Base-by-base conservation (phyloP, 768 basidiomycete species). In the Lactarius vividus region DNA sequence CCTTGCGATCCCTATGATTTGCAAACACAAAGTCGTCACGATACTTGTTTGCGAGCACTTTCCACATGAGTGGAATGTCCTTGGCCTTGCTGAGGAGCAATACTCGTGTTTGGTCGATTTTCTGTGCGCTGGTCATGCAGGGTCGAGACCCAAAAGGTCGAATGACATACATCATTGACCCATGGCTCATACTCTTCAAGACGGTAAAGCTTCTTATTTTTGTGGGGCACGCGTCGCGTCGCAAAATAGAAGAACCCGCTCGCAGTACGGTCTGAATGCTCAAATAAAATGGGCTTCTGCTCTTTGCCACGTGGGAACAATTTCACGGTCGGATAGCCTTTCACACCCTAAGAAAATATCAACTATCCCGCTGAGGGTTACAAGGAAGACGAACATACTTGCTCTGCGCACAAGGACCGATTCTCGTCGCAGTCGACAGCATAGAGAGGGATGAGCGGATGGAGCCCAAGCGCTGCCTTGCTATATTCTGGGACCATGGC, bases 241-340 rank as follows among this genome's bases (percentile, higher is more conserved):
- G 87, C 92, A 79, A 85, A 96, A 70, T 91, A 86, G 74, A 88
- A 88, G 72, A 98, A 77, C 8, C 84, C 83, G 35, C 80, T 86
- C 1, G 88, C 84, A 57, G 87, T 89, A 54, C 95, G 85, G 68
- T 94, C 88, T 23, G 81, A 79, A 15, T 79, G 78, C 0, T 92
- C 84, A 73, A 89, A 96, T 23, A 81, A 77, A 67, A 89, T 82
- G 1, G 91, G 82, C 1, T 83, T 80, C 3, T 85, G 74, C 61
- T 84, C 79, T 10, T 79, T 80, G 9, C 94, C 95, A 49, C 89
- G 83, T 13, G 95, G 93, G 79, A 89, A 98, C 2, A 91, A 77
- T 85, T 98, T 98, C 75, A 98, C 80, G 3, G 95, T 97, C 2
- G 95, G 95, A 83, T 95, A 98, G 2, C 95, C 95, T 77, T 95